phyloP scores from a whole-genome alignment of 176 grass and related monocot species.

The Avena sativa region DNA sequence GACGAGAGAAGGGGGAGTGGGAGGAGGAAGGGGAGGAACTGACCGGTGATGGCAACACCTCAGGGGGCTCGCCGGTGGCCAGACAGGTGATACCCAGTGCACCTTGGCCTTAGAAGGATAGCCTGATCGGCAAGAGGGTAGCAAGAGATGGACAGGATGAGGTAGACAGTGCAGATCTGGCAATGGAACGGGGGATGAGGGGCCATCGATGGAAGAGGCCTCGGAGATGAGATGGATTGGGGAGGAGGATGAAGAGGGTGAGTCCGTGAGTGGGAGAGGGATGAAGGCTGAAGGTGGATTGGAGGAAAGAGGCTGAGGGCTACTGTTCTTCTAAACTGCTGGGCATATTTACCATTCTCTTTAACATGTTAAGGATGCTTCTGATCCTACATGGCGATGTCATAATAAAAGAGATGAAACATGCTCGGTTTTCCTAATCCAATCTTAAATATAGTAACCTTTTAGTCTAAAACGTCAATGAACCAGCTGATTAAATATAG shows the following conservation, averaged over 20 bases:
- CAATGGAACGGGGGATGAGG: not conserved
- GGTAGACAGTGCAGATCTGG: not conserved
- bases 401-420: conserved; percentile 3
- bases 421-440: not conserved
- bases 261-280: not conserved
- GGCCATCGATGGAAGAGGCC: not conserved
- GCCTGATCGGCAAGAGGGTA: not conserved
- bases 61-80: not conserved
- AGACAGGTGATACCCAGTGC: not conserved
- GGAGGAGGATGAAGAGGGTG: not conserved
- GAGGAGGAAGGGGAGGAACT: not conserved
- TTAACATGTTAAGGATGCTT: not conserved
- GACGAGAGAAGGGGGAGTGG: not conserved
- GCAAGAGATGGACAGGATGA: not conserved
- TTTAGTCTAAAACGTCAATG: not conserved
- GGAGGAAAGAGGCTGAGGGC: not conserved
- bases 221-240: not conserved
- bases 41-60: not conserved
- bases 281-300: not conserved
- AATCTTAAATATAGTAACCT: not conserved
- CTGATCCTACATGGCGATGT: not conserved
- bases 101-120: not conserved
- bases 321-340: not conserved
- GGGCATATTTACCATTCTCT: not conserved
- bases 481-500: conserved; percentile 7